Evolutionary conservation across 495 filamentous ascomycete species (phyloP).

Genomic region (Penicillium angulare): DNA sequence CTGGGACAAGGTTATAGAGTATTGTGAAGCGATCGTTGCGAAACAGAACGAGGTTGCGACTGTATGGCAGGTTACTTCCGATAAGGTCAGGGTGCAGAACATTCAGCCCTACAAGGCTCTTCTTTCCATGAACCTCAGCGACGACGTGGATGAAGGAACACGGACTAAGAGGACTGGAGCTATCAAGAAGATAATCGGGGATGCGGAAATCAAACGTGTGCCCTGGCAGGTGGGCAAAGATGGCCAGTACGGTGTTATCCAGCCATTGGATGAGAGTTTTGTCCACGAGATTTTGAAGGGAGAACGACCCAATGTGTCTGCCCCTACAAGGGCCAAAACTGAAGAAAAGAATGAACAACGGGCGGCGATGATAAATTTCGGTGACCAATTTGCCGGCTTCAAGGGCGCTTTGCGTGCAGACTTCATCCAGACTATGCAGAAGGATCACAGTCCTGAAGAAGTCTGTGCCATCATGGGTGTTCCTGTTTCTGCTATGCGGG

Average conservation of each 20-base stretch:
- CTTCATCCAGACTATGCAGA: neutral
- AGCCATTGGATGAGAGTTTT: slow-evolving; percentile 21
- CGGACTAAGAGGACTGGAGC: neutral
- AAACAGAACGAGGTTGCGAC: neutral
- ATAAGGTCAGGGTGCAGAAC: neutral
- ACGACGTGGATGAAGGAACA: neutral
- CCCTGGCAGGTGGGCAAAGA: slow-evolving; percentile 26
- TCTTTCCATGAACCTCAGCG: neutral
- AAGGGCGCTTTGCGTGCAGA: no score
- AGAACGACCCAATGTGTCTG: no score
- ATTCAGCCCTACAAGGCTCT: slow-evolving; percentile 1
- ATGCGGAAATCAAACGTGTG: slow-evolving; percentile 19
- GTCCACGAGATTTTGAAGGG: slow-evolving; percentile 19
- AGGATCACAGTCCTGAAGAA: slow-evolving; percentile 9
- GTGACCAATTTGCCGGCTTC: no score
- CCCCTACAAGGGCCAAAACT: no score
- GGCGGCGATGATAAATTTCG: neutral
- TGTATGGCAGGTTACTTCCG: neutral
- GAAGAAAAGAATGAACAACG: no score
- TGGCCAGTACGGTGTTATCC: slow-evolving; percentile 13
- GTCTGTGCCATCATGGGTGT: slow-evolving; percentile 16
- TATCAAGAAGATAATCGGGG: slow-evolving; percentile 5
- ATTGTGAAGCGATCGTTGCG: slow-evolving; percentile 1
- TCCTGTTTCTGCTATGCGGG: slow-evolving; percentile 18
- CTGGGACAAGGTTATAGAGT: slow-evolving; percentile 1